Percentiles rank a stretch among this genome's conserved stretches.
Conservation (phyloP, 768 basidiomycete genomes). For the Psilocybe cyanescens region DNA sequence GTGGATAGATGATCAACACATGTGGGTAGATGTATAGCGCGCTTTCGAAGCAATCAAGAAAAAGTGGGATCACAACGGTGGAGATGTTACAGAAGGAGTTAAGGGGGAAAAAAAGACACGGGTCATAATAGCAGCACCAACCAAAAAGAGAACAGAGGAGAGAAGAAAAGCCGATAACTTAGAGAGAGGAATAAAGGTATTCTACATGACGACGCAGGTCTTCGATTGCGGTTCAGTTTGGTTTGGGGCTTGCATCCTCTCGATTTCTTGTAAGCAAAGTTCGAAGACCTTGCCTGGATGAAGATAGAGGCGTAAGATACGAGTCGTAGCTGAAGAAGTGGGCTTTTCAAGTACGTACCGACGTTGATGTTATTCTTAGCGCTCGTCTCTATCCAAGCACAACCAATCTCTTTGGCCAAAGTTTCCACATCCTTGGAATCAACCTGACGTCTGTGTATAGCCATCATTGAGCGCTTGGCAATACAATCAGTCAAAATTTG, state of each 20-base stretch:
- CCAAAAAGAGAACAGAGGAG: background rate
- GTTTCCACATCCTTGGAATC: conserved; percentile 72
- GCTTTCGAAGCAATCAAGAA: too few relatives aligned
- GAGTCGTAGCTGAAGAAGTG: background rate
- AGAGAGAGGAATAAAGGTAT: background rate
- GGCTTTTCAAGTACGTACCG: conserved; percentile 54
- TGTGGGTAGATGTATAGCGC: background rate
- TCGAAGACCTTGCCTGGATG: conserved; percentile 79
- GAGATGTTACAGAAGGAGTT: background rate
- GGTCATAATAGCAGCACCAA: background rate
- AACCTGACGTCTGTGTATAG: conserved; percentile 64
- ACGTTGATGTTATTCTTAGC: conserved; percentile 88
- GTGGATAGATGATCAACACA: background rate
- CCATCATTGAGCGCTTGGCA: conserved; percentile 16
- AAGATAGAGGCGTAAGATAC: conserved; percentile 3
- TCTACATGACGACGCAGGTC: conserved; percentile 45
- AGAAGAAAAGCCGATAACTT: background rate
- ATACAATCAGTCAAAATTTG: background rate
- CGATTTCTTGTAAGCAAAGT: conserved; percentile 81
- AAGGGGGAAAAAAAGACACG: background rate
- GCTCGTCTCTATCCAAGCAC: conserved; percentile 88
- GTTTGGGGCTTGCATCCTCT: conserved; percentile 67
- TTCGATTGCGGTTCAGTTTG: conserved; percentile 41
- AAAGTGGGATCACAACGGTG: background rate
- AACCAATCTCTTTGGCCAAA: conserved; percentile 71